Base-by-base conservation (phyloP, 2,329 filamentous ascomycete genomes). In the Colletotrichum paranaense region DNA sequence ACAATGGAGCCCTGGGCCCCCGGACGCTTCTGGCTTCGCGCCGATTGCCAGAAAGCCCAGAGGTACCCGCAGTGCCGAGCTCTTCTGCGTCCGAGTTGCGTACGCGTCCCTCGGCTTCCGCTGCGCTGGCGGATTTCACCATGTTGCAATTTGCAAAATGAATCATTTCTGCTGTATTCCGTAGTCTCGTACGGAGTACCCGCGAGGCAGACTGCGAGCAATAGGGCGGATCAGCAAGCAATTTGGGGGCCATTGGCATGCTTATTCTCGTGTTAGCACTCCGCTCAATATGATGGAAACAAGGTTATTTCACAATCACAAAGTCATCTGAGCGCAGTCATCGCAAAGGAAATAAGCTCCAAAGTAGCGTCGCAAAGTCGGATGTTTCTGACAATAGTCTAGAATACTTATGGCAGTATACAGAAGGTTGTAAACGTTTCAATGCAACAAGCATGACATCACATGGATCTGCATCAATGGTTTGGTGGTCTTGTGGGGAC, bases 81-180 rank as follows among this genome's bases (percentile, higher is more conserved):
- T 35, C 19, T 12, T 22, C 19, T 22, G 19, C 19, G 19, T n/a
- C 42, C 19, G 38, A 42, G 38, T 5, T 46, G 65, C 38, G 58
- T 58, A 53, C 65, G 69, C 69, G 58, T 72, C 58, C 46, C 35
- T 72, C 66, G 65, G 66, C 14, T 58, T 26, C 65, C 58, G 58
- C n/a, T 32, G 22, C 11, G n/a, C 26, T 35, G 11, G 26, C 38
- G n/a, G 32, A 7, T 57, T 22, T 38, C 16, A 11, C 11, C 22
- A 42, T 42, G 38, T 42, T 42, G 38, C 38, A 19, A 35, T 35
- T 35, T 35, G 11, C 4, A 5, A 35, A 42, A 19, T 42, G 38
- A 42, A 42, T 5, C 32, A 5, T 16, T 19, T 8, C 16, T 42
- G 38, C 16, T 42, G 38, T 42, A 19, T 42, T 7, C 38, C 38